These are phyloP conservation scores for Plasmodium fragile DNA, from an alignment of 169 alveolate genomes.

Conservation along the genomic window DNA sequence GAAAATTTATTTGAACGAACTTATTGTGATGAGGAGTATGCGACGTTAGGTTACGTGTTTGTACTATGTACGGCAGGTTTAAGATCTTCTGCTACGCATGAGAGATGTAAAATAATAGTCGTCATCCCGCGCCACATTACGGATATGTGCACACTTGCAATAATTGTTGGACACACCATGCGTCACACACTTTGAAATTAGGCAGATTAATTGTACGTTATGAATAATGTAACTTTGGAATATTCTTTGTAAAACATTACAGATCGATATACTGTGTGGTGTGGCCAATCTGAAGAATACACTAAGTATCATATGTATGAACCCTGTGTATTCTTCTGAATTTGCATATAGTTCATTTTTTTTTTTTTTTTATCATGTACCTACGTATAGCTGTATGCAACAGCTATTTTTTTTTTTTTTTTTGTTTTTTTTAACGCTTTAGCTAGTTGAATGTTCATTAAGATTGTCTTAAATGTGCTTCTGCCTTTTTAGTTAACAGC, in stretches of 20 bases:
- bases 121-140: neutral
- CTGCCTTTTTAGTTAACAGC: neutral
- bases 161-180: neutral
- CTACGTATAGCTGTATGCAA: neutral
- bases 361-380: neutral
- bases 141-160: neutral
- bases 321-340: too few species aligned
- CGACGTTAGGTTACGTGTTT: neutral
- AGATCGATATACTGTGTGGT: neutral
- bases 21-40: neutral
- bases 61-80: neutral
- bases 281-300: neutral
- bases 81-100: neutral
- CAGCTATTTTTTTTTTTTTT: slow-evolving; percentile 12
- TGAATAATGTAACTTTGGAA: neutral
- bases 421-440: neutral
- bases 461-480: neutral
- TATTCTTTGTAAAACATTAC: neutral
- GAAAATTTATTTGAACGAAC: neutral
- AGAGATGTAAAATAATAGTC: neutral
- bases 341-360: neutral
- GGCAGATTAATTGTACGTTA: neutral
- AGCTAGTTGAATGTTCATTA: neutral
- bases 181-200: neutral
- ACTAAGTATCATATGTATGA: neutral